Base-by-base conservation (phyloP, 495 filamentous ascomycete species). In the Annulohypoxylon bovei region DNA sequence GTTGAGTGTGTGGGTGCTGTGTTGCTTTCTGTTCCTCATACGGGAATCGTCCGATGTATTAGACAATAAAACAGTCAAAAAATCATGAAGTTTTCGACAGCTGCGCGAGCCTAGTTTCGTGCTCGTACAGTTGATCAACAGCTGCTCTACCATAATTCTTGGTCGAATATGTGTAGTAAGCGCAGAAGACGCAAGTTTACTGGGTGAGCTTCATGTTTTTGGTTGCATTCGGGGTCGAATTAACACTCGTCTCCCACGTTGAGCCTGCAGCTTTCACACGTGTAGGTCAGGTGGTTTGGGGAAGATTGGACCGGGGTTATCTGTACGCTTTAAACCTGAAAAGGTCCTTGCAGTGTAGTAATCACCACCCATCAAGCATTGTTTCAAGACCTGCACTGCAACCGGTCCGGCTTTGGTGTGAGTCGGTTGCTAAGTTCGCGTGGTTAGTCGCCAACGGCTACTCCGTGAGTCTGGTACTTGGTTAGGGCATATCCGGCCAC, bases 321-420 rank as follows among this genome's bases (percentile, higher is more conserved):
- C 59, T 72, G 70, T 62, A 52, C 23, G 70, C 70, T 72, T 53
- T 67, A 63, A 52, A 60, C 53, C 53, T 67, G 64, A 46, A 59
- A 59, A 68, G 60, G 70, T 63, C 70, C 65, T 72, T 72, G 70
- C 70, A 72, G 70, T 52, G 70, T 72, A 72, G 70, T 72, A 72
- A 72, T 72, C 70, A 50, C 65, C 65, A 72, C 64, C 70, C 70
- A 61, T 62, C 55, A 56, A 68, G 65, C 46, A 50, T 53, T 44
- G 70, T 72, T 72, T 72, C 70, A 72, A 28, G 59, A 64, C 6
- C 65, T 72, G 70, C 70, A 68, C 47, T 72, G 65, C 25, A 68
- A 72, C 70, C 32, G 50, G 54, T 56, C 40, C 56, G 47, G 32
- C 25, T 32, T 50, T 47, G 54, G 59, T 64, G 46, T 28, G 28